A percentile compares a stretch with the other conserved stretches of the same genome.
phyloP scores from a whole-genome alignment of 768 basidiomycete species.

The Suillus plorans region DNA sequence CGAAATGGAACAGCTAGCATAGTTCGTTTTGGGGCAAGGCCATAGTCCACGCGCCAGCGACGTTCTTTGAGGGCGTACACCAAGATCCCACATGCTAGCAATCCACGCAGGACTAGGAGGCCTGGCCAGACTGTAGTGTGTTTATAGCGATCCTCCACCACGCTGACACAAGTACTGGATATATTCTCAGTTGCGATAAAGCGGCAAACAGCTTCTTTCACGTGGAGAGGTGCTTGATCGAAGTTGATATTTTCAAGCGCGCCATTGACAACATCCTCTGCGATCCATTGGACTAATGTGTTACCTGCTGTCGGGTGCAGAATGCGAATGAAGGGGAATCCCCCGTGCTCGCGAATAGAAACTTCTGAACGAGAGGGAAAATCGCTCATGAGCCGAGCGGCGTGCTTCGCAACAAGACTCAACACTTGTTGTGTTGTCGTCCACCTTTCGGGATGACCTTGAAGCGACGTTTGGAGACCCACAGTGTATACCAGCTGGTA shows the following conservation, averaged over 20 bases:
- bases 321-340: slow-evolving; percentile 27
- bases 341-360: slow-evolving; percentile 11
- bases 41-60: slow-evolving; percentile 41
- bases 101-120: slow-evolving; percentile 35
- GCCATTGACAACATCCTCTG: slow-evolving; percentile 16
- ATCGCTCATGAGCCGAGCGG: slow-evolving; percentile 5
- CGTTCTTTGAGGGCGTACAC: slow-evolving; percentile 31
- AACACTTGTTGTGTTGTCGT: slow-evolving; percentile 31
- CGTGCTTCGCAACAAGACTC: slow-evolving; percentile 20
- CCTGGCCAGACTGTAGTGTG: slow-evolving; percentile 16
- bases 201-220: slow-evolving; percentile 13
- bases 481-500: slow-evolving; percentile 39
- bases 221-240: not conserved
- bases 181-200: slow-evolving; percentile 24
- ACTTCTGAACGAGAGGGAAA: slow-evolving; percentile 20
- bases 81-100: slow-evolving; percentile 32
- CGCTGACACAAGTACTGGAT: not conserved
- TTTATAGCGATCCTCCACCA: slow-evolving; percentile 11
- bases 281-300: slow-evolving; percentile 14
- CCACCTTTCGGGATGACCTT: slow-evolving; percentile 37
- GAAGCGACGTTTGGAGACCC: slow-evolving; percentile 27
- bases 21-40: slow-evolving; percentile 31
- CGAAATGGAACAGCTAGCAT: slow-evolving; percentile 38
- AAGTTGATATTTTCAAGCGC: slow-evolving; percentile 19
- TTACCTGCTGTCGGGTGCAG: slow-evolving; percentile 13